Evolutionary conservation across 495 filamentous ascomycete species (phyloP).

Genomic region (Hyaloscypha finlandica): DNA sequence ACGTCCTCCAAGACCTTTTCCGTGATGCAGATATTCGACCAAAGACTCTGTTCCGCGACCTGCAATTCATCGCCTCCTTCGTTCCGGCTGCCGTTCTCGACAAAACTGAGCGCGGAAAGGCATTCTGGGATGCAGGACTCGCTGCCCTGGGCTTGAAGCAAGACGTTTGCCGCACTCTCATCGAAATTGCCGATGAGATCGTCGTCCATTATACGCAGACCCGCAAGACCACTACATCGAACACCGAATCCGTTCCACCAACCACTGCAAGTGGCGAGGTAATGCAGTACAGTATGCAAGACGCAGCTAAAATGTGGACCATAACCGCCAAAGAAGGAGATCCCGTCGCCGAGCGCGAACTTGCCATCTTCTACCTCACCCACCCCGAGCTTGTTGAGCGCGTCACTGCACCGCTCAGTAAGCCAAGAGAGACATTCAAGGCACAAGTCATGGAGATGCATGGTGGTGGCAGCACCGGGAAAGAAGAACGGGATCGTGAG

Average conservation of each 20-base stretch:
- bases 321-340: conserved; percentile 95
- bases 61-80: conserved; percentile 94
- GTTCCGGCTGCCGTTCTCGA: conserved; percentile 79
- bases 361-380: conserved; percentile 92
- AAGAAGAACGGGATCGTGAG: conserved; percentile 47
- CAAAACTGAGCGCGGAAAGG: conserved; percentile 83
- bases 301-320: conserved; percentile 90
- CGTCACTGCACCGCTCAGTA: conserved; percentile 80
- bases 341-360: conserved; percentile 88
- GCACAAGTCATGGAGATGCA: conserved; percentile 76
- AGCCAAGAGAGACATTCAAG: conserved; percentile 89
- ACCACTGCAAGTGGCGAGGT: conserved; percentile 27
- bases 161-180: conserved; percentile 85
- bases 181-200: conserved; percentile 81
- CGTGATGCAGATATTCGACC: conserved; percentile 75
- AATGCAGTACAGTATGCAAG: conserved; percentile 65
- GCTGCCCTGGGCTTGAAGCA: conserved; percentile 88
- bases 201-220: conserved; percentile 58
- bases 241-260: conserved; percentile 13
- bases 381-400: conserved; percentile 86
- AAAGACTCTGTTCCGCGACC: conserved; percentile 88
- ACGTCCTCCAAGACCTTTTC: conserved; percentile 78
- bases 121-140: conserved; percentile 91
- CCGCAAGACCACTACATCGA: conserved; percentile 45
- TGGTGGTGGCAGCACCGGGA: conserved; percentile 37